Evolutionary conservation across 345 rosid genomes (phyloP).

Genomic region (Melaleuca alternifolia): DNA sequence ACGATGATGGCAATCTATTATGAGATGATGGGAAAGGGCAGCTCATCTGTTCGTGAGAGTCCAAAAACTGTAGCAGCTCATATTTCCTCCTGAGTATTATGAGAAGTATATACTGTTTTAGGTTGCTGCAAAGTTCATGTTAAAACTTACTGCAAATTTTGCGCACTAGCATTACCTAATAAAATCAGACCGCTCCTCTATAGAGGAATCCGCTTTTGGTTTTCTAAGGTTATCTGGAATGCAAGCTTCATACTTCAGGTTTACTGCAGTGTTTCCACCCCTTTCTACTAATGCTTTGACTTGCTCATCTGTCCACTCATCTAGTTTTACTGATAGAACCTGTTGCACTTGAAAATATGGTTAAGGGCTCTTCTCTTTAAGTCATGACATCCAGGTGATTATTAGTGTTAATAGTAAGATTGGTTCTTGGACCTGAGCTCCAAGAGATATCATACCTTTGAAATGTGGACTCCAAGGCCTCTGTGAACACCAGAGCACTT

Average conservation of each 20-base stretch:
- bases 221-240: conserved; percentile 47
- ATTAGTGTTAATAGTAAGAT: neutral
- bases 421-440: neutral
- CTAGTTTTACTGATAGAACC: conserved; percentile 88
- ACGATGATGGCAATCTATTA: conserved; percentile 16
- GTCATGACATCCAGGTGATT: neutral
- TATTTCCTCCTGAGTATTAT: conserved; percentile 64
- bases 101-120: neutral
- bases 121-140: neutral
- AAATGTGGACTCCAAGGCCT: conserved; percentile 96
- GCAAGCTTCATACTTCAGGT: conserved; percentile 69
- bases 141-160: neutral
- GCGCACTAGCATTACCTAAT: conserved; percentile 41
- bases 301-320: conserved; percentile 96
- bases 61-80: conserved; percentile 58
- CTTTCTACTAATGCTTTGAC: conserved; percentile 39
- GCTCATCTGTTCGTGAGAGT: conserved; percentile 18
- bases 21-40: conserved; percentile 27
- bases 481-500: conserved; percentile 98
- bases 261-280: conserved; percentile 74
- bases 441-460: conserved; percentile 46
- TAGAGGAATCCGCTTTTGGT: conserved; percentile 70
- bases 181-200: conserved; percentile 72
- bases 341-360: conserved; percentile 13
- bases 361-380: neutral